Evolutionary conservation across 2,329 filamentous ascomycete genomes (phyloP), one percentile per base, ranked within the genome.

Genomic region (Colletotrichum graminicola): DNA sequence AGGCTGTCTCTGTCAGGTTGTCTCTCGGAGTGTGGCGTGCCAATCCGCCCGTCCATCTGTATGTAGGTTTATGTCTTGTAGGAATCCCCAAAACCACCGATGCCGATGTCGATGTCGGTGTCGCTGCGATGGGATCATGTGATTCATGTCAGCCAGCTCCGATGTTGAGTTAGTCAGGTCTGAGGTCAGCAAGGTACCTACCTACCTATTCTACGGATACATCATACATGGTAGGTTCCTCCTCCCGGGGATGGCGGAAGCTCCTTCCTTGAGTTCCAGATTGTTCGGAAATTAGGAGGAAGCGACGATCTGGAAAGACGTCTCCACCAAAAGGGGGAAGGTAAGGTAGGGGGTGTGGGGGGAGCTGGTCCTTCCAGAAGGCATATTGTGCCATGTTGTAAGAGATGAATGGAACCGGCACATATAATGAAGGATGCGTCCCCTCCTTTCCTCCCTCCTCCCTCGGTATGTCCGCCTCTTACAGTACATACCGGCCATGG

Each of bases 321-420:
- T 18, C 43, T 3, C 8, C 14, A 21, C 21, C 18, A 43, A 43
- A 41, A 41, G 39, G 39, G 14, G 39, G 39, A 3, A 11, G 39
- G 14, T 10, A 6, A 5, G 59, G 36, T 60, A n/a, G n/a, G n/a
- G n/a, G n/a, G n/a, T n/a, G n/a, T n/a, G n/a, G n/a, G 63, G 43
- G 68, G 59, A 12, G 45, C 32, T 36, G 29, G 36, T n/a, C 54
- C 39, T 69, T 69, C 65, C 68, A 71, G 69, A 71, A 68, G 65
- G 47, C 52, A n/a, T 49, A 55, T 45, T n/a, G 43, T n/a, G 1
- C 5, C 36, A n/a, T 41, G 47, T 45, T n/a, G 18, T 45, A 1
- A 1, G 65, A 59, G 29, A 43, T 8, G 18, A 21, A 57, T 62
- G 62, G 57, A 61, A 65, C 36, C 10, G 29, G 26, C 41, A 32